Conservation (phyloP, 345 rosid genomes). For the Salix purpurea region DNA sequence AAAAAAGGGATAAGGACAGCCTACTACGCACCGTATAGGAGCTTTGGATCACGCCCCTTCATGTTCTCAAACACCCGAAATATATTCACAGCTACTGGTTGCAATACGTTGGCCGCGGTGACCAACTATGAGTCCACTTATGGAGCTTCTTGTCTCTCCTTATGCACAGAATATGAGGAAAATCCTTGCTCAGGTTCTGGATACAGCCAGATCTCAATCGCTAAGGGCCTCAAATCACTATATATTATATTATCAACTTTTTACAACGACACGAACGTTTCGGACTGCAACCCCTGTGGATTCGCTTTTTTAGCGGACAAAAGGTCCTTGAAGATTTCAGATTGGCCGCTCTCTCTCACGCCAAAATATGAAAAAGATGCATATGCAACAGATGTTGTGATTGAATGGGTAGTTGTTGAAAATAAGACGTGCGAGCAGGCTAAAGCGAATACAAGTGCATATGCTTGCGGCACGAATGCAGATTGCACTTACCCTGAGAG, state of each 20-base stretch:
- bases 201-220: conserved; percentile 26
- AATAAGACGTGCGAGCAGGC: background rate
- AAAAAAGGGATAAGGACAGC: too few relatives aligned
- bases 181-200: conserved; percentile 26
- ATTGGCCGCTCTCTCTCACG: background rate
- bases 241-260: rapidly evolving
- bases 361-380: background rate
- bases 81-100: conserved; percentile 27
- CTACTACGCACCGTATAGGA: rapidly evolving
- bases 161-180: background rate
- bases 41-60: background rate
- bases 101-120: conserved; percentile 11
- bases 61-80: conserved; percentile 14
- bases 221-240: conserved; percentile 5
- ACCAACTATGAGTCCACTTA: background rate
- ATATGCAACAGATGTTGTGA: background rate
- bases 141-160: conserved; percentile 12
- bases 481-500: background rate
- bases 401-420: conserved; percentile 17
- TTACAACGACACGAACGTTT: background rate
- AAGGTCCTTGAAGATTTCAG: background rate
- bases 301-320: conserved; percentile 19
- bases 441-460: background rate
- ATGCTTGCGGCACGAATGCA: conserved; percentile 10
- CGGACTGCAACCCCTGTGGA: conserved; percentile 6